These are phyloP conservation scores for Chrysosporium keratinophilum DNA, from an alignment of 2,329 filamentous ascomycete genomes.

Conservation along the genomic window DNA sequence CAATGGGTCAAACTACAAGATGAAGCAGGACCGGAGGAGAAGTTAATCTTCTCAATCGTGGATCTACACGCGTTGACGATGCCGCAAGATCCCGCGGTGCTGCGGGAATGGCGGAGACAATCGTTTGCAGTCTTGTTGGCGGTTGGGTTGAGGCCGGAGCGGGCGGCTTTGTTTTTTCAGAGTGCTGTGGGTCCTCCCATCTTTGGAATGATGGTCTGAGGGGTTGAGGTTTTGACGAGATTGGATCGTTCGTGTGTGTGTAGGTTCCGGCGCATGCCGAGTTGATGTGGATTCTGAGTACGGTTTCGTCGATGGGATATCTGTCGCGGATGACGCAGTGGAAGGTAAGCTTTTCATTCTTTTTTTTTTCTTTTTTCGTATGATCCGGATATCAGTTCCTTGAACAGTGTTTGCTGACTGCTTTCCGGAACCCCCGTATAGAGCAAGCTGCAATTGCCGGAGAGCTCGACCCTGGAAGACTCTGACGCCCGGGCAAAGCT, in stretches of 20 bases:
- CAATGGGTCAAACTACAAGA: constrained; percentile 79
- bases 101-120: constrained; percentile 59
- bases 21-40: constrained; percentile 39
- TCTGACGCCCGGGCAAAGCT: constrained; percentile 50
- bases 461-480: constrained; percentile 50
- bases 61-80: constrained; percentile 89
- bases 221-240: not conserved
- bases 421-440: constrained; percentile 26
- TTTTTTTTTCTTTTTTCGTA: constrained; percentile 2
- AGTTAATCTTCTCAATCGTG: constrained; percentile 74
- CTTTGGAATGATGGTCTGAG: not conserved
- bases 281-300: constrained; percentile 94
- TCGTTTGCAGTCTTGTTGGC: constrained; percentile 72
- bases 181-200: constrained; percentile 48
- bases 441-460: constrained; percentile 61
- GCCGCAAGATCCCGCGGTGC: constrained; percentile 51
- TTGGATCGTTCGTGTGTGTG: not conserved
- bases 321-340: constrained; percentile 98
- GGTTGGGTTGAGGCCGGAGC: constrained; percentile 68
- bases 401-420: not conserved
- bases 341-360: constrained; percentile 54
- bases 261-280: constrained; percentile 71
- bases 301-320: constrained; percentile 82
- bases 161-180: constrained; percentile 72
- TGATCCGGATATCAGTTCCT: not conserved